Percentiles rank a stretch among this genome's conserved stretches.
These are phyloP conservation scores for Pleurotus tuber-regium DNA, from an alignment of 768 basidiomycete genomes.

Conservation along the genomic window DNA sequence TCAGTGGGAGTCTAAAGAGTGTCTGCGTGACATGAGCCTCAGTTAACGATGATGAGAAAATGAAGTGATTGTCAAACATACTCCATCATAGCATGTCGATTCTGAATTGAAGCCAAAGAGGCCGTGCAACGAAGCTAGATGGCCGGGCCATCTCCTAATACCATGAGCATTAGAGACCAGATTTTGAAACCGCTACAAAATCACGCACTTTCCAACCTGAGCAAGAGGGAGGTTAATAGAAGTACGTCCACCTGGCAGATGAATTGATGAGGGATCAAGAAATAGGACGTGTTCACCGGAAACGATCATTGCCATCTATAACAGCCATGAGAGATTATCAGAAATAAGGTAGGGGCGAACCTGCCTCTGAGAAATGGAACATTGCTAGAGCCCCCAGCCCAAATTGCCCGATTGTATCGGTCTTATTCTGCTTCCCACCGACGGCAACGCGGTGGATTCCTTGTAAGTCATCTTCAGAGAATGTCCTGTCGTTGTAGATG, in stretches of 20 bases:
- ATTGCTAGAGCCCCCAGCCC: conserved; percentile 51
- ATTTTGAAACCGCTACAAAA: neutral
- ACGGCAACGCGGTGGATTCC: conserved; percentile 44
- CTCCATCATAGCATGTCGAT: conserved; percentile 34
- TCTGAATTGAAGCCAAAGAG: conserved; percentile 36
- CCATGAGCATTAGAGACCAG: neutral
- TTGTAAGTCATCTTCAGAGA: conserved; percentile 40
- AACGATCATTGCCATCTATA: conserved; percentile 32
- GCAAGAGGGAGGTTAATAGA: conserved; percentile 30
- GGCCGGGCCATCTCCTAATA: conserved; percentile 39
- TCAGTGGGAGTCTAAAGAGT: conserved; percentile 45
- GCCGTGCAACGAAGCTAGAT: conserved; percentile 36
- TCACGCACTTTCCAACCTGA: conserved; percentile 30
- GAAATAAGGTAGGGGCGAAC: conserved; percentile 7
- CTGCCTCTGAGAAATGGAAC: conserved; percentile 52
- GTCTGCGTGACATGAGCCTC: conserved; percentile 29
- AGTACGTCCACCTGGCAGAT: conserved; percentile 35
- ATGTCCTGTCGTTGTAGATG: conserved; percentile 41
- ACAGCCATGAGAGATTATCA: conserved; percentile 1
- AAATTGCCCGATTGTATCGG: conserved; percentile 47
- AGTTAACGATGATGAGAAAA: neutral
- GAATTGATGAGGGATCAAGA: conserved; percentile 42
- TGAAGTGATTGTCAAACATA: conserved; percentile 25
- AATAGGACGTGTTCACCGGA: conserved; percentile 31
- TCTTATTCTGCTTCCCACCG: conserved; percentile 38